Evolutionary conservation across 805 yeast species (phyloP).

Genomic region (Ogataea degrootiae): DNA sequence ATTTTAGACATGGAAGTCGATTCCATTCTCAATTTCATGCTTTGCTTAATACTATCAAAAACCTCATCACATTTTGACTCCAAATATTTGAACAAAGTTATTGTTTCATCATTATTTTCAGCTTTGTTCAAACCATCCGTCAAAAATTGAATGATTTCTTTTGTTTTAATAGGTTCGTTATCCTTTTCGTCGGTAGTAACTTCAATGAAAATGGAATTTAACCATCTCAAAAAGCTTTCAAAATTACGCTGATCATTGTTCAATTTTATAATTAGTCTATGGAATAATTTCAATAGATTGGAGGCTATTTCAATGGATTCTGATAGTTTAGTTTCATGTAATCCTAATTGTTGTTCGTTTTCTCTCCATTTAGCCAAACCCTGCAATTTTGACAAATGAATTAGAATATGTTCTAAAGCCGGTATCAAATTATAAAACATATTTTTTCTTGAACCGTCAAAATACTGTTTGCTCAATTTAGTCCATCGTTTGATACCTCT

Average conservation of each 20-base stretch:
- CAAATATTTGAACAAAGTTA: constrained; percentile 9
- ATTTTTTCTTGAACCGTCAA: constrained; percentile 44
- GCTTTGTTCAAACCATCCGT: constrained; percentile 15
- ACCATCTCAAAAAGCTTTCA: constrained; percentile 43
- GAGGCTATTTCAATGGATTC: constrained; percentile 16
- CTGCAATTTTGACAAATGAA: constrained; percentile 38
- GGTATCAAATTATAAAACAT: constrained; percentile 49
- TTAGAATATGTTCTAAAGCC: constrained; percentile 49
- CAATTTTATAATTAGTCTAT: constrained; percentile 36
- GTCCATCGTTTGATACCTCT: constrained; percentile 56
- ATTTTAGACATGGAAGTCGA: constrained; percentile 7
- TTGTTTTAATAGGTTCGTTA: constrained; percentile 16
- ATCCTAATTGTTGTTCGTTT: constrained; percentile 15
- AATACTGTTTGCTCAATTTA: constrained; percentile 44
- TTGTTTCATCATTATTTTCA: constrained; percentile 2
- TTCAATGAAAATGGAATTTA: constrained; percentile 32
- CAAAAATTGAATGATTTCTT: constrained; percentile 30
- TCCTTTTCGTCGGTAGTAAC: constrained; percentile 35
- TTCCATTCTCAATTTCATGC: constrained; percentile 17
- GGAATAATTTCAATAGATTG: constrained; percentile 29
- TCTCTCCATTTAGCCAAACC: constrained; percentile 37
- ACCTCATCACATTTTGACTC: constrained; percentile 9
- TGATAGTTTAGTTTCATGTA: constrained; percentile 14
- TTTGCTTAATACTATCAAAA: constrained; percentile 15
- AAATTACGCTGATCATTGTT: constrained; percentile 44